Evolutionary conservation across 169 alveolate species (phyloP), one percentile per base, ranked within the genome.

Genomic region (Plasmodium billcollinsi): DNA sequence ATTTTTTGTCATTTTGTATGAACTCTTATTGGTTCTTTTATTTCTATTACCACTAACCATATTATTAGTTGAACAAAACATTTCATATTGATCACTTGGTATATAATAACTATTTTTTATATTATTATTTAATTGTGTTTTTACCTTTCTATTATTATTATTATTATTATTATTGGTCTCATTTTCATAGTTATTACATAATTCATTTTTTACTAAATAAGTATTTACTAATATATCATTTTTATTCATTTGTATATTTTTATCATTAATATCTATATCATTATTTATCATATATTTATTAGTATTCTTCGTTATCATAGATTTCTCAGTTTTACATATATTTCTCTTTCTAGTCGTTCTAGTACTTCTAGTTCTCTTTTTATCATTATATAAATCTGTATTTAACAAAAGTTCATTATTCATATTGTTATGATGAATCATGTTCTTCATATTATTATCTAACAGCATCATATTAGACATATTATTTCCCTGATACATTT

Each of bases 101-200:
- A 15, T 20, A 5, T 52, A n/a, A 43, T 73, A 73, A 21, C 39
- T 50, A 56, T 15, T 71, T 56, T 20, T n/a, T 59, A 71, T 45
- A n/a, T 26, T 56, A 20, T 33, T 14, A 47, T 3, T 1, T 47
- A n/a, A 43, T 24, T 21, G n/a, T n/a, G n/a, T 52, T 11, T 52
- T 52, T 4, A n/a, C 62, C 3, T 52, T 15, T n/a, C 12, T 52
- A 12, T 15, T 52, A 52, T 52, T 52, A 52, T 52, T 15, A 52
- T n/a, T 52, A 52, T 52, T 52, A 52, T 11, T 11, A 14, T 14
- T 52, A 52, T 52, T n/a, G 18, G 8, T 3, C 2, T 52, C 21
- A n/a, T 15, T 52, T 20, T 18, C 50, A 71, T 50, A 45, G 7
- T 49, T 71, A 52, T 52, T 52, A 71, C 50, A 71, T n/a, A 52